phyloP scores from a whole-genome alignment of 768 basidiomycete genomes.

The Russula lepida region DNA sequence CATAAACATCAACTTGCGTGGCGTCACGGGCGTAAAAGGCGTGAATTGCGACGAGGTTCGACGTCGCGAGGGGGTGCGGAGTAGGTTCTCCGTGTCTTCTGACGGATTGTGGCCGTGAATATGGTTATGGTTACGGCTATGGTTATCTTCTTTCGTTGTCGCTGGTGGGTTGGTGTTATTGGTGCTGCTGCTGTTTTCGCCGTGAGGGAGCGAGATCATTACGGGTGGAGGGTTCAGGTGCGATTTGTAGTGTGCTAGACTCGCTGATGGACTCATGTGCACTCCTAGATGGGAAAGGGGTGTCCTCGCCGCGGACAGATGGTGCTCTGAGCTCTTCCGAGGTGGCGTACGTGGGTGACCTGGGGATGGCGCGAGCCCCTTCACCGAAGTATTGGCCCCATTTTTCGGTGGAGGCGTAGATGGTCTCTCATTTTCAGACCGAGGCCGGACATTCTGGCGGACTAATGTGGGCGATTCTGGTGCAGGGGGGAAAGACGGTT shows the following conservation, averaged over 20 bases:
- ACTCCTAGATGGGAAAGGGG: slow-evolving; percentile 61
- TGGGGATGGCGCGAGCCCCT: slow-evolving; percentile 30
- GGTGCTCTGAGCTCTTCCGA: slow-evolving; percentile 25
- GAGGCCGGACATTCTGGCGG: slow-evolving; percentile 10
- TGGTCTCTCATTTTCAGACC: background rate
- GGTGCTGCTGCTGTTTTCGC: slow-evolving; percentile 27
- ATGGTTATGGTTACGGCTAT: background rate
- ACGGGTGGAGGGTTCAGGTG: slow-evolving; percentile 55
- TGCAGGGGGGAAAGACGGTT: slow-evolving; percentile 12
- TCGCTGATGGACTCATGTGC: slow-evolving; percentile 61
- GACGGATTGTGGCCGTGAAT: slow-evolving; percentile 12
- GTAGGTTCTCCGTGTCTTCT: slow-evolving; percentile 24
- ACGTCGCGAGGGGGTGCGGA: slow-evolving; percentile 40
- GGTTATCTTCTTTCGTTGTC: slow-evolving; percentile 24
- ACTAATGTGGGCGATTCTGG: slow-evolving; percentile 20
- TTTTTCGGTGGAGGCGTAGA: slow-evolving; percentile 13
- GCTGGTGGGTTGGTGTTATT: slow-evolving; percentile 29
- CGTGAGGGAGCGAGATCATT: slow-evolving; percentile 23
- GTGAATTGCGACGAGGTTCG: slow-evolving; percentile 25
- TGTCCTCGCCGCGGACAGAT: slow-evolving; percentile 53
- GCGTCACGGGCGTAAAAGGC: slow-evolving; percentile 34
- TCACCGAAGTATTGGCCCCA: background rate
- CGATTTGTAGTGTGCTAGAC: slow-evolving; percentile 60
- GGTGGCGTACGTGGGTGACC: slow-evolving; percentile 35
- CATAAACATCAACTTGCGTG: slow-evolving; percentile 35